Evolutionary conservation across 768 basidiomycete species (phyloP), one percentile per base, ranked within the genome.

Genomic region (Termitomyces eurrhizus): DNA sequence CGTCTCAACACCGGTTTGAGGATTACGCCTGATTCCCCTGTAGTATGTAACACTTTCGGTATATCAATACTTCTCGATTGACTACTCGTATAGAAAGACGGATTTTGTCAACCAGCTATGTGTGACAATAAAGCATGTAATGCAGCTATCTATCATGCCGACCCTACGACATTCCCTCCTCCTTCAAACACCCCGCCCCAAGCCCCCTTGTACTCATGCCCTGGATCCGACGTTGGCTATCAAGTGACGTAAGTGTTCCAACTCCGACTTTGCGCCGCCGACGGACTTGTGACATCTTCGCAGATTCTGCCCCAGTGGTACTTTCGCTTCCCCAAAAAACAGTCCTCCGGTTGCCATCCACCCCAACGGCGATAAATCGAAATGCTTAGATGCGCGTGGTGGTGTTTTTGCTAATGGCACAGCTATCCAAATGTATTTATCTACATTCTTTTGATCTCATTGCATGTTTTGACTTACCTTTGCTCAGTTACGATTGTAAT

Each of bases 401-500:
- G 62, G 54, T 29, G 63, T 65, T 24, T 50, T 63, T 50, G 68
- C 62, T 5, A 74, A 74, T 59, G 69, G 69, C 4, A 71, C 68
- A 4, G 63, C 66, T 29, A 68, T 74, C 12, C 70, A 72, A 55
- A 68, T 73, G 73, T 73, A 46, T 11, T n/a, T n/a, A n/a, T n/a
- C 45, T 21, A 26, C 11, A 39, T 46, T 48, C 4, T 26, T 18
- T 21, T 24, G 29, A 33, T 12, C 33, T 35, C 32, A 33, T 6
- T 21, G 21, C 35, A 44, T 8, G 26, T 12, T 7, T 13, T 52
- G 12, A 36, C 45, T 14, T 36, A 44, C 7, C n/a, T 16, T 24
- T 6, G 21, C 53, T 35, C 44, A 76, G 74, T 59, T 74, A 71
- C 56, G 74, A 75, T 61, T 77, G 75, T 59, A 76, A 74, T 56